Conservation (phyloP, 305 asterid species). For the Rubia peregrina region DNA sequence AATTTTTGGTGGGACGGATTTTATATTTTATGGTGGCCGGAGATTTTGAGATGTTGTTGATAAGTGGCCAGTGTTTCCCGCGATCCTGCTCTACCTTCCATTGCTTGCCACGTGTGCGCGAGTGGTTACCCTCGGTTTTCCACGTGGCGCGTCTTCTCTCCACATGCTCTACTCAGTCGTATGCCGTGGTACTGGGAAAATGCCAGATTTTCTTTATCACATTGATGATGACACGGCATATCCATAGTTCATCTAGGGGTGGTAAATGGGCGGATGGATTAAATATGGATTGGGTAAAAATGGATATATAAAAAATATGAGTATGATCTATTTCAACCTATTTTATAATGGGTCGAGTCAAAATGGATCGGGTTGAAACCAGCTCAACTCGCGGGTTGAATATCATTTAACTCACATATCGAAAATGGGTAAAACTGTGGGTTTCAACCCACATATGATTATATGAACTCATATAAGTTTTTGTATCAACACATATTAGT, state of each 20-base stretch:
- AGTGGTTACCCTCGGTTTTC: constrained; percentile 22
- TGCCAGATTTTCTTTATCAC: not conserved
- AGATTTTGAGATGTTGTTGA: constrained; percentile 28
- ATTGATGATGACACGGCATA: not conserved
- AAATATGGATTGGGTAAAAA: too few species aligned
- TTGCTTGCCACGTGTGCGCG: constrained; percentile 44
- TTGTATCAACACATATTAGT: too few species aligned
- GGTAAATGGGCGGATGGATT: too few species aligned
- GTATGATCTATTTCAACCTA: too few species aligned
- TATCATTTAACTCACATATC: too few species aligned
- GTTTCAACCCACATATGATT: too few species aligned
- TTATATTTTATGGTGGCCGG: not conserved
- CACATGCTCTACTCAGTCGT: constrained; percentile 22
- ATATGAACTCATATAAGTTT: too few species aligned
- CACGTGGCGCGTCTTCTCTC: constrained; percentile 37
- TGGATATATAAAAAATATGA: too few species aligned
- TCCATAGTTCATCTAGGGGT: not conserved
- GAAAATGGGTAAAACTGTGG: too few species aligned
- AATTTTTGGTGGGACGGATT: constrained; percentile 16
- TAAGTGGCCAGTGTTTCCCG: constrained; percentile 49
- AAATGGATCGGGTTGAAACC: too few species aligned
- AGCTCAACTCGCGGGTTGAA: too few species aligned
- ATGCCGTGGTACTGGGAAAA: constrained; percentile 1
- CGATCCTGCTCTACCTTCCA: constrained; percentile 56
- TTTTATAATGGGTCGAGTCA: too few species aligned